Percentiles rank a stretch among this genome's conserved stretches.
phyloP scores from a whole-genome alignment of 345 rosid species.

The Syzygium aromaticum region DNA sequence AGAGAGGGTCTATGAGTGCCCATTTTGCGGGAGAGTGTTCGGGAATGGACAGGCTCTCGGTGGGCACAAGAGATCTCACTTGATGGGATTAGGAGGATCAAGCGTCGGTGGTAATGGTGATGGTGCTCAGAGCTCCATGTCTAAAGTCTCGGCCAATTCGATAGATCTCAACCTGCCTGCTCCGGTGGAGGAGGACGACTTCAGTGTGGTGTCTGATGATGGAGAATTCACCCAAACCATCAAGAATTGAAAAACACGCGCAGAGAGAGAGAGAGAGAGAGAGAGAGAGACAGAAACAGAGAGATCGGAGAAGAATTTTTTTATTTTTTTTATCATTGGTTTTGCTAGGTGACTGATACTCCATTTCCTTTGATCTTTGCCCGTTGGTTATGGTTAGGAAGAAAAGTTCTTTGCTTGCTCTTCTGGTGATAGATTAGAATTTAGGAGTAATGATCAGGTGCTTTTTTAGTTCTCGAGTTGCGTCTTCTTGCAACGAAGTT shows the following conservation, averaged over 20 bases:
- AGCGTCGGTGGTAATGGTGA: background rate
- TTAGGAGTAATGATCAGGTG: background rate
- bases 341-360: background rate
- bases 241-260: background rate
- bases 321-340: background rate
- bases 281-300: background rate
- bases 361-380: background rate
- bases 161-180: constrained; percentile 99
- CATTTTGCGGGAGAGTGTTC: constrained; percentile 54
- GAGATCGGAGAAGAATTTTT: background rate
- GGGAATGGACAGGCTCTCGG: constrained; percentile 78
- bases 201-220: constrained; percentile 34
- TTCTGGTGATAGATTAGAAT: background rate
- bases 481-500: background rate
- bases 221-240: constrained; percentile 9
- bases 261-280: background rate
- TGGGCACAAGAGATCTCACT: constrained; percentile 79
- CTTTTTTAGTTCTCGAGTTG: background rate
- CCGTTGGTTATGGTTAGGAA: background rate
- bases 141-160: constrained; percentile 19
- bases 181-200: constrained; percentile 59
- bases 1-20: constrained; percentile 34
- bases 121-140: background rate
- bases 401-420: background rate
- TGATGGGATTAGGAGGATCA: constrained; percentile 20